phyloP scores from a whole-genome alignment of 768 basidiomycete species.

The Cystobasidiopsis lactophilus region DNA sequence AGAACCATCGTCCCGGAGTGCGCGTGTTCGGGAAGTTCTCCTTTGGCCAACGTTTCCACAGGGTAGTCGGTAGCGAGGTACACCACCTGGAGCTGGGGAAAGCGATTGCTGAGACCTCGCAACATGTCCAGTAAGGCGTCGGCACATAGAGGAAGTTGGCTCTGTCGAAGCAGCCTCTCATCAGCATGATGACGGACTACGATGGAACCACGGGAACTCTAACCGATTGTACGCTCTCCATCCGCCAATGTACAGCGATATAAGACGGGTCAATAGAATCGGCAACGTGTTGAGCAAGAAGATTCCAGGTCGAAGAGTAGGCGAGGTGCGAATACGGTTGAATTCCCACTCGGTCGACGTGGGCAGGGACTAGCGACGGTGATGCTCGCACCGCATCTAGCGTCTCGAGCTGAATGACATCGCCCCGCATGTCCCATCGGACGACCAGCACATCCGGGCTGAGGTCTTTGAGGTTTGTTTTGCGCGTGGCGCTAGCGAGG shows the following conservation, averaged over 20 bases:
- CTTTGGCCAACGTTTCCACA: conserved; percentile 14
- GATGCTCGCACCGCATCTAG: conserved; percentile 1
- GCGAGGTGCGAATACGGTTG: conserved; percentile 21
- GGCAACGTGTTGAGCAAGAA: conserved; percentile 27
- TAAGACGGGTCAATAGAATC: conserved; percentile 28
- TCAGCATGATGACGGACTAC: too few relatives aligned
- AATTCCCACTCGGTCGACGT: neutral
- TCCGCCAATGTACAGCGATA: conserved; percentile 37
- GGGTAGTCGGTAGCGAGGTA: conserved; percentile 42
- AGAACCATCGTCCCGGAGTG: conserved; percentile 33
- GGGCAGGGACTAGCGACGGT: neutral
- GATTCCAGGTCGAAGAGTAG: conserved; percentile 30
- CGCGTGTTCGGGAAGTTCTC: neutral
- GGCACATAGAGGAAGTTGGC: conserved; percentile 32
- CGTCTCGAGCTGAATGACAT: conserved; percentile 25
- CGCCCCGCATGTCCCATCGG: conserved; percentile 34
- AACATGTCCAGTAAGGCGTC: conserved; percentile 32
- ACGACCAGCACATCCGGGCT: conserved; percentile 31
- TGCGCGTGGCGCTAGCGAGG: conserved; percentile 6
- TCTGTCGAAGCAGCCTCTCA: too few relatives aligned
- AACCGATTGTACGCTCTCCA: conserved; percentile 34
- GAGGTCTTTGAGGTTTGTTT: neutral
- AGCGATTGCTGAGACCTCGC: conserved; percentile 7
- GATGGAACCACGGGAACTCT: too few relatives aligned
- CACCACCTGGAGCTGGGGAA: conserved; percentile 25